Base-by-base conservation (phyloP, 306 rosid species). In the Ceratonia siliqua region DNA sequence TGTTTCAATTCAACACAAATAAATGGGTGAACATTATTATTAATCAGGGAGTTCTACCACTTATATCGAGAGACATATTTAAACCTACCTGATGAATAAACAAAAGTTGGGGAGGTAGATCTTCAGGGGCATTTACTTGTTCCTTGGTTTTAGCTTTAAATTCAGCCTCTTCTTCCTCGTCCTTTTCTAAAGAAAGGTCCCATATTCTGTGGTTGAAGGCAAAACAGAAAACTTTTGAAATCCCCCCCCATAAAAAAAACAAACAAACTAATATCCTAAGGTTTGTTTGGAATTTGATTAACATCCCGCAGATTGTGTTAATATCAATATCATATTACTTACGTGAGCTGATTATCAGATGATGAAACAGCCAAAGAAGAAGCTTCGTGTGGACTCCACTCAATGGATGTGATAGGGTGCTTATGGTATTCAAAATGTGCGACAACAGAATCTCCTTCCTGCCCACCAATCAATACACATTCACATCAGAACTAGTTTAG, bases 311-410 rank as follows among this genome's bases (percentile, higher is more conserved):
- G 49, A 71, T 39, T 27, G 11, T 20, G n/a, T n/a, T n/a, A n/a
- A n/a, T 30, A 45, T 32, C 2, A 20, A 36, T 54, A 75, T 17
- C 14, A 27, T 28, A 14, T 27, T 62, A 78, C 98, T 87, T 77
- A 94, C 98, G 97, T 94, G 15, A 94, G 92, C 79, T 91, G 98
- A 86, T 94, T 85, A 79, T 94, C 98, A n/a, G 96, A 59, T 28
- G 96, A 94, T 10, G 97, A 73, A 66, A 90, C 96, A 25, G 97
- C 92, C 86, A 94, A 80, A 46, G 96, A 88, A 54, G 98, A 94
- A 52, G 88, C 93, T 77, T 94, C 98, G 22, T 94, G 97, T 6
- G 96, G 91, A 83, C 97, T 88, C 98, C 98, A 94, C 78, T 91
- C 98, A 9, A 94, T 94, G 69, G 97, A 89, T 65, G 98, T 91